A percentile compares a stretch with the other conserved stretches of the same genome.
phyloP scores from a whole-genome alignment of 1,284 basidiomycete species.

The Anthracocystis walkeri region DNA sequence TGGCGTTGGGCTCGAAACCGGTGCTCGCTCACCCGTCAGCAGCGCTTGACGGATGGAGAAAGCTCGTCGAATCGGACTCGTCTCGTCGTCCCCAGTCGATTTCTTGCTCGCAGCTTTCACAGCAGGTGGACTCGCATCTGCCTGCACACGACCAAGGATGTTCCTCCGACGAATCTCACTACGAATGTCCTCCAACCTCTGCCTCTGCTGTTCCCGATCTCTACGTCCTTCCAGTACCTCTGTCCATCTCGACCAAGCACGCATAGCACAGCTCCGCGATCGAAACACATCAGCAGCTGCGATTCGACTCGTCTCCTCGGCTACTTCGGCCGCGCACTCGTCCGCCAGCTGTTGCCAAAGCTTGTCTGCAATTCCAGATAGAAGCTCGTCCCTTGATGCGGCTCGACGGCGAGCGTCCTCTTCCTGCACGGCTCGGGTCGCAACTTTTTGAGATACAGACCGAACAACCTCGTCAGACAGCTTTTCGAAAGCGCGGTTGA shows the following conservation, averaged over 20 bases:
- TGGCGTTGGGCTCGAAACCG: not conserved
- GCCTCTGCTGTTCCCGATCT: slow-evolving; percentile 25
- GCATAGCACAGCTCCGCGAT: slow-evolving; percentile 15
- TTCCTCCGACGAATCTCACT: slow-evolving; percentile 25
- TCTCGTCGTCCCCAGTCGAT: not conserved
- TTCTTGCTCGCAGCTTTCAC: not conserved
- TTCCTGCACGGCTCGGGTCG: slow-evolving; percentile 16
- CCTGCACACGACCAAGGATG: slow-evolving; percentile 26
- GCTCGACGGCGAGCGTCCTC: slow-evolving; percentile 26
- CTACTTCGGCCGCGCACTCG: slow-evolving; percentile 13
- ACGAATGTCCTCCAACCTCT: slow-evolving; percentile 26
- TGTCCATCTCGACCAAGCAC: slow-evolving; percentile 24
- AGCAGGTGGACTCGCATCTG: slow-evolving; percentile 5
- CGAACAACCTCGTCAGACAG: slow-evolving; percentile 18
- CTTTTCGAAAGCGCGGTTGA: slow-evolving; percentile 26
- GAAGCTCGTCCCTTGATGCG: slow-evolving; percentile 26
- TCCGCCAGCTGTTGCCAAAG: slow-evolving; percentile 28
- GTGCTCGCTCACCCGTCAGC: slow-evolving; percentile 26
- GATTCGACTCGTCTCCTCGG: slow-evolving; percentile 13
- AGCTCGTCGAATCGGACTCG: slow-evolving; percentile 18
- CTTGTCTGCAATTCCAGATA: slow-evolving; percentile 13
- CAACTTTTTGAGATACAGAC: slow-evolving; percentile 17
- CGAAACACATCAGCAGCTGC: slow-evolving; percentile 32
- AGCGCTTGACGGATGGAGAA: slow-evolving; percentile 35
- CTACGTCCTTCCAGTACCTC: slow-evolving; percentile 25